phyloP scores from a whole-genome alignment of 192 early-diverging fungal genomes.

The Coemansia sp. region DNA sequence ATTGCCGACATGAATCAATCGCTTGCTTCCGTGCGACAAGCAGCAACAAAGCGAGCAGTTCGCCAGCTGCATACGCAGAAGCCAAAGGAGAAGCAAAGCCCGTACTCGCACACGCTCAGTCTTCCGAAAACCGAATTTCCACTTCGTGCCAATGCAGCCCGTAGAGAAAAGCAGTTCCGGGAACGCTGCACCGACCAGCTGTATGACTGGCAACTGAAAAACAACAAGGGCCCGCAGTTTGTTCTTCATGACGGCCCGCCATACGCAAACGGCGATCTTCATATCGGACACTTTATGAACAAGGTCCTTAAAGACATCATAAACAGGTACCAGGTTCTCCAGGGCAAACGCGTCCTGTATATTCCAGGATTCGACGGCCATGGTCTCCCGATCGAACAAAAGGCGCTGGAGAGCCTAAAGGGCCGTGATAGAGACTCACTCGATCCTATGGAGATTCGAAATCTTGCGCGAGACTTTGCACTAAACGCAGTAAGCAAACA shows the following conservation, averaged over 20 bases:
- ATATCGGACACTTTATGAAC: constrained; percentile 78
- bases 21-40: constrained; percentile 19
- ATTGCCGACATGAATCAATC: constrained; percentile 31
- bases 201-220: constrained; percentile 74
- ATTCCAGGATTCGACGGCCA: constrained; percentile 82
- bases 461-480: constrained; percentile 60
- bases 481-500: constrained; percentile 61
- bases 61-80: constrained; percentile 7
- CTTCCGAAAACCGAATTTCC: constrained; percentile 74
- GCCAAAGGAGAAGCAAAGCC: constrained; percentile 14
- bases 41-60: background rate
- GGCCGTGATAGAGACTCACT: constrained; percentile 34
- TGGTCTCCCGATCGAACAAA: constrained; percentile 79
- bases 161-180: constrained; percentile 60
- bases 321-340: constrained; percentile 70
- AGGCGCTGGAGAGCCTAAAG: constrained; percentile 65
- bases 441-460: constrained; percentile 41
- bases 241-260: constrained; percentile 81
- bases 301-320: constrained; percentile 81
- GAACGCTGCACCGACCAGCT: constrained; percentile 64
- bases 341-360: constrained; percentile 69
- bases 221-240: constrained; percentile 68
- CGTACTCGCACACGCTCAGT: constrained; percentile 59
- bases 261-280: constrained; percentile 76
- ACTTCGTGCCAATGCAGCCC: constrained; percentile 62